These are phyloP conservation scores for Cutaneotrichosporon arboriforme DNA, from an alignment of 1,284 basidiomycete species.

Conservation along the genomic window DNA sequence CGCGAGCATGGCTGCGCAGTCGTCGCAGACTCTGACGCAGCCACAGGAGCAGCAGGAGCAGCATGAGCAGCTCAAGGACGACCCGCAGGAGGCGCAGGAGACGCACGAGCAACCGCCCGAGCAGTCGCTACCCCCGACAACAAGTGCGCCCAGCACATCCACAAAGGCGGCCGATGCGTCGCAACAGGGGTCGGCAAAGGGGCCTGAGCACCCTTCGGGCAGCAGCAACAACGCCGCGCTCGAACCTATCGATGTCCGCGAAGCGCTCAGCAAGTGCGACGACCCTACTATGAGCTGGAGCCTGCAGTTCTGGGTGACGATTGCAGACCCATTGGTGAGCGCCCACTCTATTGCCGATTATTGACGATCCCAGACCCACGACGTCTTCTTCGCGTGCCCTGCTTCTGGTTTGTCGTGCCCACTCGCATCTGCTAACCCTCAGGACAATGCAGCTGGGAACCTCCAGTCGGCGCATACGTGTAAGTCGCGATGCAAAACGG, in stretches of 20 bases:
- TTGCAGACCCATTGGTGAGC: constrained; percentile 43
- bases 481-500: constrained; percentile 47
- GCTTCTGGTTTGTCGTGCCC: constrained; percentile 46
- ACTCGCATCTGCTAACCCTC: constrained; percentile 44
- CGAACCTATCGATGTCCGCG: constrained; percentile 26
- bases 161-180: too few relatives aligned
- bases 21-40: too few relatives aligned
- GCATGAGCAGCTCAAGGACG: too few relatives aligned
- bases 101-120: too few relatives aligned
- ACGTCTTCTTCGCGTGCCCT: constrained; percentile 86
- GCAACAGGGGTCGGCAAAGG: background rate
- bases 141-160: too few relatives aligned
- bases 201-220: too few relatives aligned
- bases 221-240: background rate
- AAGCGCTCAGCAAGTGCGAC: constrained; percentile 35
- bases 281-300: constrained; percentile 43
- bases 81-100: too few relatives aligned
- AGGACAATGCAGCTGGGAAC: constrained; percentile 86
- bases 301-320: constrained; percentile 46
- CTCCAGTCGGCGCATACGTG: constrained; percentile 84
- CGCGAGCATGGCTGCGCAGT: too few relatives aligned
- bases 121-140: too few relatives aligned
- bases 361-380: constrained; percentile 56
- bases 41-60: too few relatives aligned
- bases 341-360: background rate